Base-by-base conservation (phyloP, 768 basidiomycete species). In the Lentinula raphanica region DNA sequence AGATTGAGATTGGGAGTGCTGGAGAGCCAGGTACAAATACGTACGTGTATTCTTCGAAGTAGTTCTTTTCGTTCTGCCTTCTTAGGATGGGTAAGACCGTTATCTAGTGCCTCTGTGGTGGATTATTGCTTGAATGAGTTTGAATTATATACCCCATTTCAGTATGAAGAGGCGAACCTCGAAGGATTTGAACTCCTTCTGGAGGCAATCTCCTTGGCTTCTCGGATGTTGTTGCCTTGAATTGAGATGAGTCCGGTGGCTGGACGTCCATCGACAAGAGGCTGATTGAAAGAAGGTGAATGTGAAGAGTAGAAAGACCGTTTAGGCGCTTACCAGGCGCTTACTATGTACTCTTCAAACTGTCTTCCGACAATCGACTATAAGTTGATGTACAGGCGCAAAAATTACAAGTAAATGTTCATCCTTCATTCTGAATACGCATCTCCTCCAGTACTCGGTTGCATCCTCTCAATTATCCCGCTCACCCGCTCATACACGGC, bases 401-500 rank as follows among this genome's bases (percentile, higher is more conserved):
- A 49, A n/a, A 49, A 12, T n/a, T 31, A 49, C 25, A 49, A 11
- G 21, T 5, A 11, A 11, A 11, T 45, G 2, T 0, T 29, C 13
- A 13, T 13, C 5, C 5, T n/a, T 65, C 69, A 88, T 68, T 92
- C 91, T 55, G 86, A 82, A 70, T 87, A 90, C 62, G 87, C 83
- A 35, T 88, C 87, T 59, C 81, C 82, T 38, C 74, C 72, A 21
- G 76, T 71, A 21, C 75, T 77, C 45, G 83, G 83, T 58, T 69
- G 77, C 54, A 92, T 76, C 56, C 70, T 76, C 78, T 96, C 94
- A 58, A 96, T 88, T 38, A 80, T 57, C 65, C 68, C 73, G 71
- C 89, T 86, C 60, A 98, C 88, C 50, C 89, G 79, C 75, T 99
- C 96, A 66, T 98, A 98, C 27, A 99, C 96, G 12, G 96, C 92